phyloP scores from a whole-genome alignment of 768 basidiomycete genomes.

The Phlebiopsis gigantea region DNA sequence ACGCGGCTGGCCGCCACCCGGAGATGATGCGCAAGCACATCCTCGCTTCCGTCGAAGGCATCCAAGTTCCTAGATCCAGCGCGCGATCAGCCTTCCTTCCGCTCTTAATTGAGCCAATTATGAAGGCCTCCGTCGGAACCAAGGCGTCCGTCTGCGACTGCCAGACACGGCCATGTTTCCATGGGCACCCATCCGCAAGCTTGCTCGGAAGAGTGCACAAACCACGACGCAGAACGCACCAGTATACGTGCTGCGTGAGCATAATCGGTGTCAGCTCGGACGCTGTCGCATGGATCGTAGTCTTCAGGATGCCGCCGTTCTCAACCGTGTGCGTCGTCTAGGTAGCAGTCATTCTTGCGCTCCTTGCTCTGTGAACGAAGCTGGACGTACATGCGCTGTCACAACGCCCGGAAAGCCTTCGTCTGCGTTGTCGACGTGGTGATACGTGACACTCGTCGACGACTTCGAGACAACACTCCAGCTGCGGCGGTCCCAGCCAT shows the following conservation, averaged over 20 bases:
- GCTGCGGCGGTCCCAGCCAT: slow-evolving; percentile 53
- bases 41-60: slow-evolving; percentile 39
- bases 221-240: slow-evolving; percentile 24
- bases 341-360: neutral
- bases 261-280: slow-evolving; percentile 52
- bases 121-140: too few relatives aligned
- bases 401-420: slow-evolving; percentile 37
- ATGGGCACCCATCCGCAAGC: too few relatives aligned
- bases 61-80: slow-evolving; percentile 40
- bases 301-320: slow-evolving; percentile 38
- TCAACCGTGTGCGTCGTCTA: slow-evolving; percentile 45
- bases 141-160: too few relatives aligned
- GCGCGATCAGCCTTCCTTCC: neutral
- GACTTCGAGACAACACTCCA: slow-evolving; percentile 44
- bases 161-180: too few relatives aligned
- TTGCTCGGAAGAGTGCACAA: neutral
- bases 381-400: slow-evolving; percentile 27
- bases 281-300: slow-evolving; percentile 40
- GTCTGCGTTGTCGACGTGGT: slow-evolving; percentile 44
- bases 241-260: slow-evolving; percentile 52
- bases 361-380: neutral
- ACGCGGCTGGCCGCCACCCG: slow-evolving; percentile 25
- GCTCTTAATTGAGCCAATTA: neutral
- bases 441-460: slow-evolving; percentile 45
- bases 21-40: slow-evolving; percentile 24